Percentiles rank a stretch among this genome's conserved stretches.
These are phyloP conservation scores for Mrakia hoshinonis DNA, from an alignment of 768 basidiomycete species.

Conservation along the genomic window DNA sequence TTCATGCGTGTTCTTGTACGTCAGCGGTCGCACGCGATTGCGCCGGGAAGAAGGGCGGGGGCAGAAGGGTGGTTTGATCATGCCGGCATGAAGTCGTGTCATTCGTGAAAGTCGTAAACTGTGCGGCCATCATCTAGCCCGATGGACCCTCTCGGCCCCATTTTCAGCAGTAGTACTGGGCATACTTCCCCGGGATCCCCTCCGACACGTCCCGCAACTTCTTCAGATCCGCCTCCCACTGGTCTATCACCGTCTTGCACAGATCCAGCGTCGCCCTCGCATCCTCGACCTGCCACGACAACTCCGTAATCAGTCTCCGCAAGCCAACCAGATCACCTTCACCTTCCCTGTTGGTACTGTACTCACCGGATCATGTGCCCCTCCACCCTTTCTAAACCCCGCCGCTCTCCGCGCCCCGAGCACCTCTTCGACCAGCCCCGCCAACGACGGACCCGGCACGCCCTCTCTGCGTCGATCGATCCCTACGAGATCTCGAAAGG, in stretches of 20 bases:
- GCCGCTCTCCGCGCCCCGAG: neutral
- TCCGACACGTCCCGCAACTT: neutral
- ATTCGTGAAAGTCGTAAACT: too few species aligned
- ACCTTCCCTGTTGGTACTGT: too few species aligned
- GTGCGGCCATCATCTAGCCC: too few species aligned
- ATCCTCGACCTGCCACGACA: neutral
- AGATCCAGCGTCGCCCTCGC: neutral
- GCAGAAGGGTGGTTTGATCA: too few species aligned
- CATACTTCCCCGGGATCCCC: neutral
- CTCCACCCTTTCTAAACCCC: neutral
- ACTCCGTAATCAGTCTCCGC: neutral
- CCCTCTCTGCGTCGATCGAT: constrained; percentile 1
- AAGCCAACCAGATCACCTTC: neutral
- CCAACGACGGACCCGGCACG: neutral
- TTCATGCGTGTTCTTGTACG: too few species aligned
- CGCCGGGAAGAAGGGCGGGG: too few species aligned
- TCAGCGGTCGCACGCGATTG: too few species aligned
- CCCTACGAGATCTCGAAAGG: neutral
- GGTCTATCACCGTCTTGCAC: neutral
- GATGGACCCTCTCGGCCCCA: neutral
- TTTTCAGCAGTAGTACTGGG: neutral
- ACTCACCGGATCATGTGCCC: constrained; percentile 3
- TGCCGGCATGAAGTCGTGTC: too few species aligned
- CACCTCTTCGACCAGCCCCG: neutral
- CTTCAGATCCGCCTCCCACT: neutral